phyloP scores from a whole-genome alignment of 768 basidiomycete species.

The Collybia nuda region DNA sequence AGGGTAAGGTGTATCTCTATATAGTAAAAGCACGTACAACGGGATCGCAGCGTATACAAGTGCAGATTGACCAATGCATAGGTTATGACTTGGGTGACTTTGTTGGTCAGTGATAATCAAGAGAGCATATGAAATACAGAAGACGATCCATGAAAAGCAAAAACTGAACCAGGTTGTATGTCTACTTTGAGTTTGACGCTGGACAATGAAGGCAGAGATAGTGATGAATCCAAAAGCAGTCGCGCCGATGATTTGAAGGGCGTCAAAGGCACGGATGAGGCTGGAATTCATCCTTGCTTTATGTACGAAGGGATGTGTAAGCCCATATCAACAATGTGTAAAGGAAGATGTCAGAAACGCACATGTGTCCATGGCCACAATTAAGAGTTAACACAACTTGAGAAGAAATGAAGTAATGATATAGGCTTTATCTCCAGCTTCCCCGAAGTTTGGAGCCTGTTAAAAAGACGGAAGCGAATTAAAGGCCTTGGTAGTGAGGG shows the following conservation, averaged over 20 bases:
- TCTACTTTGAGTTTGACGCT: constrained; percentile 19
- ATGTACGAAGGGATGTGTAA: too few species aligned
- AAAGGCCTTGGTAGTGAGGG: too few species aligned
- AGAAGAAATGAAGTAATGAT: neutral
- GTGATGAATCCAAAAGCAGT: constrained; percentile 21
- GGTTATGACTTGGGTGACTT: constrained; percentile 16
- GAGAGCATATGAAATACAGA: constrained; percentile 31
- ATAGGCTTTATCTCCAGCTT: neutral
- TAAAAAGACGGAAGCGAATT: too few species aligned
- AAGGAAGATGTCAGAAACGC: too few species aligned
- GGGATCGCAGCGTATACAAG: constrained; percentile 32
- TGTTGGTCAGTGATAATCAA: constrained; percentile 32
- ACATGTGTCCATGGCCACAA: too few species aligned
- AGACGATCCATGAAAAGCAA: constrained; percentile 33
- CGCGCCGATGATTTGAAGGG: constrained; percentile 27
- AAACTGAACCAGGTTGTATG: constrained; percentile 36
- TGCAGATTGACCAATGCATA: constrained; percentile 30
- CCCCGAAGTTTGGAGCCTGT: too few species aligned
- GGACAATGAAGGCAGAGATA: constrained; percentile 24
- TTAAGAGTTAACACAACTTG: neutral
- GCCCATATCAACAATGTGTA: too few species aligned
- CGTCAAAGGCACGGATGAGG: constrained; percentile 24
- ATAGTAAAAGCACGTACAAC: constrained; percentile 21
- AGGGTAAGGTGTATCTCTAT: neutral
- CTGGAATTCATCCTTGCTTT: neutral